phyloP scores from a whole-genome alignment of 2,329 filamentous ascomycete genomes.

The Lizonia empirigonia region DNA sequence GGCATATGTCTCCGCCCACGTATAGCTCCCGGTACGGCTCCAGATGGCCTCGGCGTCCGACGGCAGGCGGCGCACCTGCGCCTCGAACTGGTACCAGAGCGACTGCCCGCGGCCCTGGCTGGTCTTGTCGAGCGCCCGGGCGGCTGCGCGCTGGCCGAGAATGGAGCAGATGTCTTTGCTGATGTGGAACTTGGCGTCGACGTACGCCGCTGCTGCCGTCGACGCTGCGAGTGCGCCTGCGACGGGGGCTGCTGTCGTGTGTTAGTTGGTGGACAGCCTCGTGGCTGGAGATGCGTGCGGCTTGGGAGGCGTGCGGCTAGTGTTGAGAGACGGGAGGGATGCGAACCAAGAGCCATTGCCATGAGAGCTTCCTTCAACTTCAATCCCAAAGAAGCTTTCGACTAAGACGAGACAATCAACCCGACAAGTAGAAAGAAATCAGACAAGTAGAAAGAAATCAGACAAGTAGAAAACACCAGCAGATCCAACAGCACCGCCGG shows the following conservation, averaged over 20 bases:
- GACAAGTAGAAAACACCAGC: neutral
- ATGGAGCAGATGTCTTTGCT: slow-evolving; percentile 63
- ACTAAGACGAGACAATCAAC: too few species aligned
- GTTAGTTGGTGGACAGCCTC: slow-evolving; percentile 10
- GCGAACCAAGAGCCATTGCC: slow-evolving; percentile 17
- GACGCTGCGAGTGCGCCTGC: slow-evolving; percentile 44
- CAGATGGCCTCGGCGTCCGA: slow-evolving; percentile 65
- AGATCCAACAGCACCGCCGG: neutral
- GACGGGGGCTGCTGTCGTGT: slow-evolving; percentile 31
- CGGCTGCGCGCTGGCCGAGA: slow-evolving; percentile 49
- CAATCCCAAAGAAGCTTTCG: neutral
- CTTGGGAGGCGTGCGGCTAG: too few species aligned
- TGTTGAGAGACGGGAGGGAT: neutral
- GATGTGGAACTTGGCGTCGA: slow-evolving; percentile 73
- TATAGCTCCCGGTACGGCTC: slow-evolving; percentile 63
- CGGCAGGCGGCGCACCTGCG: slow-evolving; percentile 57
- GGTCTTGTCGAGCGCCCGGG: slow-evolving; percentile 50
- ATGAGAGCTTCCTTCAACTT: neutral
- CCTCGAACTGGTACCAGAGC: slow-evolving; percentile 70
- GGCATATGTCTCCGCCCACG: slow-evolving; percentile 47
- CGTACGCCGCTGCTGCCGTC: slow-evolving; percentile 60
- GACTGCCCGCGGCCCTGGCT: slow-evolving; percentile 62
- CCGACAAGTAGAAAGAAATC: neutral
- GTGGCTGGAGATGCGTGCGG: too few species aligned
- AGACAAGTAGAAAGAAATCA: neutral